These are phyloP conservation scores for Citrus unshiu DNA, from an alignment of 345 rosid genomes.

Conservation along the genomic window DNA sequence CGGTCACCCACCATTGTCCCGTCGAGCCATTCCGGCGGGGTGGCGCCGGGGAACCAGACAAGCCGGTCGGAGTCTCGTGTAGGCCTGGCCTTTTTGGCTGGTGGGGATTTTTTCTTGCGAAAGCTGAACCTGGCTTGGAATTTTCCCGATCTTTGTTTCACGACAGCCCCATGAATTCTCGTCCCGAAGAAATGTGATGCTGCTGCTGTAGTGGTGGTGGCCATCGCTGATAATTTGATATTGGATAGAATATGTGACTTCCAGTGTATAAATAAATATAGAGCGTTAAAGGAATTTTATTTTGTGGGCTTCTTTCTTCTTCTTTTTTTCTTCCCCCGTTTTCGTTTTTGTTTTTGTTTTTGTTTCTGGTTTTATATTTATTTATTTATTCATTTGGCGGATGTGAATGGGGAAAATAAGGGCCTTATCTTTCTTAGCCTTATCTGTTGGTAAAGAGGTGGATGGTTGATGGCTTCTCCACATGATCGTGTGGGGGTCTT, in stretches of 20 bases:
- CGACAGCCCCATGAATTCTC: slow-evolving; percentile 26
- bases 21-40: slow-evolving; percentile 73
- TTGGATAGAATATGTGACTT: neutral
- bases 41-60: slow-evolving; percentile 74
- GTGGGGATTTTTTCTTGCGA: slow-evolving; percentile 43
- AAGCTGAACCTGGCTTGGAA: slow-evolving; percentile 61
- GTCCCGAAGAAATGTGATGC: slow-evolving; percentile 56
- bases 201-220: slow-evolving; percentile 43
- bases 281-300: neutral
- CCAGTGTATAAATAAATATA: neutral
- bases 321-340: too few species aligned
- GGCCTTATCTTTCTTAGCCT: slow-evolving; percentile 46
- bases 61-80: slow-evolving; percentile 36
- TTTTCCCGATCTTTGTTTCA: slow-evolving; percentile 23
- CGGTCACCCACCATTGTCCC: slow-evolving; percentile 81
- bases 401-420: slow-evolving; percentile 7
- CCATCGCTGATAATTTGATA: slow-evolving; percentile 15
- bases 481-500: slow-evolving; percentile 25
- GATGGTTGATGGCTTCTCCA: slow-evolving; percentile 29
- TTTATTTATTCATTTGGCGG: slow-evolving; percentile 5
- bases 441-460: slow-evolving; percentile 35
- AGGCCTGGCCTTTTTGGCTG: slow-evolving; percentile 28
- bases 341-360: too few species aligned
- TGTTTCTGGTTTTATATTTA: neutral
- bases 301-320: neutral